Conservation (phyloP, 108 stramenopile genomes). For the Nitzschia putrida region DNA sequence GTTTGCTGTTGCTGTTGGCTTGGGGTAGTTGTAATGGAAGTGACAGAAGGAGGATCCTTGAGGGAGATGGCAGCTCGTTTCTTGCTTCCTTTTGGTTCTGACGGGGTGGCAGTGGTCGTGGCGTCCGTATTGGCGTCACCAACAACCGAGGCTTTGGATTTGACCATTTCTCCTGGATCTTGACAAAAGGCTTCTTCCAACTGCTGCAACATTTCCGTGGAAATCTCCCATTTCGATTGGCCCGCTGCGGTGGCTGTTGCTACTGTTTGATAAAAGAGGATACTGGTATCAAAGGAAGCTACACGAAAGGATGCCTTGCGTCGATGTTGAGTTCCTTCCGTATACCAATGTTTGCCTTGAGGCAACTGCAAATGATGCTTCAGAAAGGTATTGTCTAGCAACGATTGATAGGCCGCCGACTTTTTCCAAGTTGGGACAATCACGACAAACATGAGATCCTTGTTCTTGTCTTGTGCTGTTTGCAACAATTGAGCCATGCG, state of each 20-base stretch:
- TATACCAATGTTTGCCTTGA: slow-evolving; percentile 73
- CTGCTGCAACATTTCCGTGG: slow-evolving; percentile 26
- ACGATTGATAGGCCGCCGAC: slow-evolving; percentile 67
- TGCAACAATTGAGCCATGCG: slow-evolving; percentile 53
- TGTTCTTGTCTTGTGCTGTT: slow-evolving; percentile 3
- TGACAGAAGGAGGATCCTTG: too few relatives aligned
- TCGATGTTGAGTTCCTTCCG: slow-evolving; percentile 82
- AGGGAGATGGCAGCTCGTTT: too few relatives aligned
- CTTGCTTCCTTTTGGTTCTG: too few relatives aligned
- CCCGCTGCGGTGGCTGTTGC: slow-evolving; percentile 69
- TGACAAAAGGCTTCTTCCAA: slow-evolving; percentile 55
- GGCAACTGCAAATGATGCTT: slow-evolving; percentile 58
- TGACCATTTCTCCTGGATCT: slow-evolving; percentile 33
- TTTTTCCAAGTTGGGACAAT: slow-evolving; percentile 91
- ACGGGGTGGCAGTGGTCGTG: too few relatives aligned
- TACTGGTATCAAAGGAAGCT: slow-evolving; percentile 82
- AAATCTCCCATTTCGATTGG: slow-evolving; percentile 50
- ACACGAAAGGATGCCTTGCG: slow-evolving; percentile 62
- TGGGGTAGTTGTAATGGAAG: too few relatives aligned
- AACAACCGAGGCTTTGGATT: slow-evolving; percentile 2
- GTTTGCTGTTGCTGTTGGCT: not conserved
- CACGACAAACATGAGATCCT: slow-evolving; percentile 81
- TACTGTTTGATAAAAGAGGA: slow-evolving; percentile 81
- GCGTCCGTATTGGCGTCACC: too few relatives aligned
- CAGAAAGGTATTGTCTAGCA: slow-evolving; percentile 39